Conservation (phyloP, 257 asterid genomes). For the Solanum rostratum region DNA sequence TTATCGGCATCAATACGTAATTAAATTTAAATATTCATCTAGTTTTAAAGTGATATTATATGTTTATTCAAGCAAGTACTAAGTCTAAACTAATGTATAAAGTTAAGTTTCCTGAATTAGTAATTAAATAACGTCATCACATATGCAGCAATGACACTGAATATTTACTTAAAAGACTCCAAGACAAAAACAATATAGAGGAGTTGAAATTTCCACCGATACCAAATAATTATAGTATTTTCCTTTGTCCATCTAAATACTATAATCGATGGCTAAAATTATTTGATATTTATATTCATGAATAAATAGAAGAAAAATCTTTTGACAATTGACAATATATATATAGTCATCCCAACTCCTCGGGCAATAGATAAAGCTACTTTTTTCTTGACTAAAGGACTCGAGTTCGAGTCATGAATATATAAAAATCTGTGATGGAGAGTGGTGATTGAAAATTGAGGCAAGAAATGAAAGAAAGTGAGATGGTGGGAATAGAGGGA, state of each 20-base stretch:
- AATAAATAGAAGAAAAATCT: no score
- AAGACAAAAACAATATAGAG: neutral
- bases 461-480: constrained; percentile 5
- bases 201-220: neutral
- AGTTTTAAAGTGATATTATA: neutral
- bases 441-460: constrained; percentile 4
- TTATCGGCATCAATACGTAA: neutral
- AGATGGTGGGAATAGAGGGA: constrained; percentile 9
- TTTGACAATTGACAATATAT: no score
- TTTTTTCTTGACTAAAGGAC: no score
- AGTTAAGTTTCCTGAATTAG: neutral
- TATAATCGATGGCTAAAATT: neutral
- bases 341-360: no score
- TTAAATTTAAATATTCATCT: neutral
- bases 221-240: neutral
- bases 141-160: neutral
- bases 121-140: neutral
- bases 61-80: neutral
- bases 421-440: no score
- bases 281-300: neutral
- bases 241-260: neutral
- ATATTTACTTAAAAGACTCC: neutral
- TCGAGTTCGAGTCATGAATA: no score
- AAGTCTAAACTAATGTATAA: neutral
- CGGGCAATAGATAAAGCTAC: no score